Evolutionary conservation across 345 rosid species (phyloP).

Genomic region (Cardamine occulta): DNA sequence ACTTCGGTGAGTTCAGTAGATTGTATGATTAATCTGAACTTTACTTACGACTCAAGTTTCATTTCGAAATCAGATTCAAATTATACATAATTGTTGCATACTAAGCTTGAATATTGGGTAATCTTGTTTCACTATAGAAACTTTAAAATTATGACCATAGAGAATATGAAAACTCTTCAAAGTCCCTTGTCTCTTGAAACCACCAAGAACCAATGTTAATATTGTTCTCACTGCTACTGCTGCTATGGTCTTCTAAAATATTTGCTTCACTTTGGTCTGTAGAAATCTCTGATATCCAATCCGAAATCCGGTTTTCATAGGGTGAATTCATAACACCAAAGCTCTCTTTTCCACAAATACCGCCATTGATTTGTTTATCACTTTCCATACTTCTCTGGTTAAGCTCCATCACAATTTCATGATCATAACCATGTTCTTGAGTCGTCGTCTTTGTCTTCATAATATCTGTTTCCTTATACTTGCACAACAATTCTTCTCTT

Average conservation of each 20-base stretch:
- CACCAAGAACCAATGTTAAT: conserved; percentile 37
- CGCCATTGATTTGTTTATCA: conserved; percentile 26
- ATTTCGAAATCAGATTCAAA: background rate
- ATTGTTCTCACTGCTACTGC: conserved; percentile 25
- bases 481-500: conserved; percentile 21
- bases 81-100: background rate
- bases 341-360: conserved; percentile 11
- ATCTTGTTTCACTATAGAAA: background rate
- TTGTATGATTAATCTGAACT: background rate
- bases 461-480: conserved; percentile 24
- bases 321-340: conserved; percentile 53
- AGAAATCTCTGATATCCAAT: conserved; percentile 59
- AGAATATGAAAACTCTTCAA: conserved; percentile 41
- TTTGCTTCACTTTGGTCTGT: conserved; percentile 41
- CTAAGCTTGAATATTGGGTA: background rate
- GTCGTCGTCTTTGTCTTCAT: conserved; percentile 10
- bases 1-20: background rate
- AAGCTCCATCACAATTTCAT: conserved; percentile 2
- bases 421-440: conserved; percentile 35
- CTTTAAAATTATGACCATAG: conserved; percentile 30
- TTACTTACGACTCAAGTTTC: background rate
- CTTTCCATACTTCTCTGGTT: conserved; percentile 26
- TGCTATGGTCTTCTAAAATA: conserved; percentile 32
- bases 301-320: conserved; percentile 51
- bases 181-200: conserved; percentile 40